A percentile compares a stretch with the other conserved stretches of the same genome.
These are phyloP conservation scores for Emergomyces orientalis DNA, from an alignment of 2,329 filamentous ascomycete species.

Conservation along the genomic window DNA sequence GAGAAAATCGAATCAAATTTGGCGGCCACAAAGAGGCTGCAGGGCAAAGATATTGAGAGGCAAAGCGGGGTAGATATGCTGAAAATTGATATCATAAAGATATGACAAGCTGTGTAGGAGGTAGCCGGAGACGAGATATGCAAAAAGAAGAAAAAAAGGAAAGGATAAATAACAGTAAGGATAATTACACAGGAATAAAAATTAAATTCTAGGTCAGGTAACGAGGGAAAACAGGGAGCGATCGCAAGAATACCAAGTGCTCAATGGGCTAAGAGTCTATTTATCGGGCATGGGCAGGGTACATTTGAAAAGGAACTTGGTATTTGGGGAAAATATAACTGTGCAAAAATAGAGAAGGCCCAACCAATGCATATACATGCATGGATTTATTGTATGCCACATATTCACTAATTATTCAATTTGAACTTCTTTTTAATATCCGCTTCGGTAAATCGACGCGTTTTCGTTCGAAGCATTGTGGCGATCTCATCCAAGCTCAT, in stretches of 20 bases:
- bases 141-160: background rate
- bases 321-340: background rate
- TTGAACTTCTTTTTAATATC: slow-evolving; percentile 53
- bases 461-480: slow-evolving; percentile 55
- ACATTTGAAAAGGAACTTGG: background rate
- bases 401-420: background rate
- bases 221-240: background rate
- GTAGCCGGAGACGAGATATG: background rate
- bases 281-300: background rate
- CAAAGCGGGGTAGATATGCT: background rate
- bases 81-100: background rate
- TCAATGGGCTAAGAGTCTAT: background rate
- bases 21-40: no score
- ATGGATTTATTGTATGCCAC: background rate
- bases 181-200: no score
- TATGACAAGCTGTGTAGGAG: background rate
- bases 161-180: no score
- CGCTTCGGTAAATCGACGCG: slow-evolving; percentile 55
- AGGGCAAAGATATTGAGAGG: background rate
- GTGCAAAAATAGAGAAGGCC: background rate
- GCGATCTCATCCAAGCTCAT: slow-evolving; percentile 57
- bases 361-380: background rate
- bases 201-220: no score
- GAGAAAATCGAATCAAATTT: background rate
- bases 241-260: background rate